Evolutionary conservation across 2,329 filamentous ascomycete genomes (phyloP), one percentile per base, ranked within the genome.

Genomic region (Microcyclosporella mali): DNA sequence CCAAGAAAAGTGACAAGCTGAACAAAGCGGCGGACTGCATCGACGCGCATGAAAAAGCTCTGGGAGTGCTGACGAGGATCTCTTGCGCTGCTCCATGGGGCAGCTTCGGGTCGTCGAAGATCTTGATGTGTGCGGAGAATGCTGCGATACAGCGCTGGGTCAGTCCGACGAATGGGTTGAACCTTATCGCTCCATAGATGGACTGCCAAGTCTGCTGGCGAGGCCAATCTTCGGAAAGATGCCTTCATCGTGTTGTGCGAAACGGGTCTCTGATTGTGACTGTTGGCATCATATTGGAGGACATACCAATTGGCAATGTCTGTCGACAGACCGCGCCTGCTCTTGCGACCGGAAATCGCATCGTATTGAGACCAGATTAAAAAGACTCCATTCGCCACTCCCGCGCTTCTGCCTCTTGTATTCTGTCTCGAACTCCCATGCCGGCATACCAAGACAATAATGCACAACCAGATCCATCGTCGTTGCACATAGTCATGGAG

Each of bases 271-370:
- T 54, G 3, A 50, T 51, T 9, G 53, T 55, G 0, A 38, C 40
- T 18, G 53, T 41, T 1, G 73, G 77, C 61, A 87, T 88, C 49
- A 84, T 86, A 43, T 84, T 41, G 14, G 41, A 41, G 83, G 88
- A 88, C 61, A 86, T 81, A 51, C 84, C 85, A 2, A 47, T 70
- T 87, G 3, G 71, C 73, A 21, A 86, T 86, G 79, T 81, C 80
- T 10, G 78, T 77, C 6, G 84, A 80, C 86, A 88, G 57, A 71
- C 88, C 3, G 84, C 82, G n/a, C 84, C 84, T 28, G 74, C 74
- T 8, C 63, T 78, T 1, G 73, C 71, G 10, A 72, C 68, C 19
- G 74, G 74, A 17, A 77, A 77, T 53, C 76, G 73, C 1, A 63
- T 78, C 3, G 72, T 78, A 1, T 40, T 78, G 27, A 78, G 78